phyloP scores from a whole-genome alignment of 495 filamentous ascomycete genomes.

The Endocarpon pusillum region DNA sequence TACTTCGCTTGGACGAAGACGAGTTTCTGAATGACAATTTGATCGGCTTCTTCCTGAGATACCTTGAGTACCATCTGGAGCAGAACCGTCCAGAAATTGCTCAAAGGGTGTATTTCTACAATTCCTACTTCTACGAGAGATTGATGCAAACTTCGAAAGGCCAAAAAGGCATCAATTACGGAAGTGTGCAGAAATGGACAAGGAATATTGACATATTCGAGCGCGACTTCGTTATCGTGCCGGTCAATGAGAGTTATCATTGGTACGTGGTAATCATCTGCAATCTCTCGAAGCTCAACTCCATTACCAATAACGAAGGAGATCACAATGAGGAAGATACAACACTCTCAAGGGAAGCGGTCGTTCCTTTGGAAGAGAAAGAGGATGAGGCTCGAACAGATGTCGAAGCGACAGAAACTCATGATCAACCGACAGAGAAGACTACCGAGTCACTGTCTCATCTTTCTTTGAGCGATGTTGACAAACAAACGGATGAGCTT shows the following conservation, averaged over 20 bases:
- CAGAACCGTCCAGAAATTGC: constrained; percentile 36
- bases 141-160: constrained; percentile 42
- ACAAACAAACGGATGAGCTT: neutral
- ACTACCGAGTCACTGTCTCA: constrained; percentile 4
- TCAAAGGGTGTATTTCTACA: constrained; percentile 67
- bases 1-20: constrained; percentile 62
- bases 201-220: constrained; percentile 67
- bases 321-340: neutral
- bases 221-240: constrained; percentile 80
- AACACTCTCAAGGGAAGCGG: neutral
- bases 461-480: neutral
- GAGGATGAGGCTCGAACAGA: constrained; percentile 11
- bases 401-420: constrained; percentile 13
- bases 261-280: constrained; percentile 97
- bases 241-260: constrained; percentile 71
- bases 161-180: constrained; percentile 50
- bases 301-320: constrained; percentile 11
- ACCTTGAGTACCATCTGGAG: constrained; percentile 47
- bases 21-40: constrained; percentile 87
- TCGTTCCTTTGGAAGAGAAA: neutral
- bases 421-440: constrained; percentile 16
- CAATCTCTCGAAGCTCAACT: constrained; percentile 47
- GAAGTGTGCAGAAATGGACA: constrained; percentile 78
- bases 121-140: constrained; percentile 76
- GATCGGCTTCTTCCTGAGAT: constrained; percentile 69